Conservation (phyloP, 768 basidiomycete species). For the Serendipita indica region DNA sequence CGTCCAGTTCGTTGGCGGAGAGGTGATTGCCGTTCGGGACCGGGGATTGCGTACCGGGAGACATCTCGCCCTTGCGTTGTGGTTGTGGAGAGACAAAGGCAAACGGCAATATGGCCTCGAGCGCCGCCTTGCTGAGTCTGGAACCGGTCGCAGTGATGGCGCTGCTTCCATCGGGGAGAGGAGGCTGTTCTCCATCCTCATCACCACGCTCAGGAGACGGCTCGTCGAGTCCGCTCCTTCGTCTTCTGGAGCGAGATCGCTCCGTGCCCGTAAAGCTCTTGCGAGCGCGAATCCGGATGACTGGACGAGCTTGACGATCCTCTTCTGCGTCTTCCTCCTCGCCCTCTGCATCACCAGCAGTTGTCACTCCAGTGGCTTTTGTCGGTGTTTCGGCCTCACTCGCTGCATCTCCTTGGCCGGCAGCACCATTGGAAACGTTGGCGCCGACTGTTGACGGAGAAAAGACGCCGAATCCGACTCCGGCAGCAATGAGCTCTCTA, state of each 20-base stretch:
- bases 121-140: constrained; percentile 43
- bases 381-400: not conserved
- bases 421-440: too few species aligned
- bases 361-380: not conserved
- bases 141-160: constrained; percentile 53
- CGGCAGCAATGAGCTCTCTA: constrained; percentile 46
- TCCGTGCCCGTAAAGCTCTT: constrained; percentile 16
- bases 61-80: constrained; percentile 18
- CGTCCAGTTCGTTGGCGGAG: not conserved
- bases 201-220: not conserved
- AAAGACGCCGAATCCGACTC: constrained; percentile 67
- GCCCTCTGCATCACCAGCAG: constrained; percentile 18
- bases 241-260: constrained; percentile 12
- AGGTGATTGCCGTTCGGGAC: not conserved
- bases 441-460: constrained; percentile 23
- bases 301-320: constrained; percentile 49
- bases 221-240: constrained; percentile 14
- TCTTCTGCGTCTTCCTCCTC: constrained; percentile 34
- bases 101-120: constrained; percentile 53
- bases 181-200: not conserved
- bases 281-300: constrained; percentile 67
- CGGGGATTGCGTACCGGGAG: constrained; percentile 22
- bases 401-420: not conserved
- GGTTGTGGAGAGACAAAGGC: constrained; percentile 65
- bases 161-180: constrained; percentile 28